Evolutionary conservation across 192 early-diverging fungal species (phyloP).

Genomic region (Hyaloraphidium curvatum): DNA sequence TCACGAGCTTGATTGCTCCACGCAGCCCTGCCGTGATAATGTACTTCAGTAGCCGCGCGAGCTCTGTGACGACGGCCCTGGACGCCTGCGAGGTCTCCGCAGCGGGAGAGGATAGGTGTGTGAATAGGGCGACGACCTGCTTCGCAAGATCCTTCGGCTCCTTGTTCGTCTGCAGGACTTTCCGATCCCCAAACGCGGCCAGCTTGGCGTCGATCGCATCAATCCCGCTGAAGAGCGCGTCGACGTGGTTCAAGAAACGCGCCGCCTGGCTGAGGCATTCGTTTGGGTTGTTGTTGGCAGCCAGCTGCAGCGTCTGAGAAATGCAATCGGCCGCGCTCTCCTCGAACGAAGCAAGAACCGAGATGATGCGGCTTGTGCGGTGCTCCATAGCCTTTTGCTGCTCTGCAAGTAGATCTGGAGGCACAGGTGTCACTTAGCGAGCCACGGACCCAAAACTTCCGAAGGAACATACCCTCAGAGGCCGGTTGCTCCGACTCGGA

Average conservation of each 20-base stretch:
- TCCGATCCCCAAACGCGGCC: slow-evolving; percentile 37
- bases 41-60: not conserved
- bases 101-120: slow-evolving; percentile 27
- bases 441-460: too few species aligned
- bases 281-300: slow-evolving; percentile 51
- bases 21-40: not conserved
- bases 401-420: too few species aligned
- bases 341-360: slow-evolving; percentile 84
- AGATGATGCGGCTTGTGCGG: slow-evolving; percentile 75
- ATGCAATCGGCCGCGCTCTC: slow-evolving; percentile 91
- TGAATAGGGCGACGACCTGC: slow-evolving; percentile 87
- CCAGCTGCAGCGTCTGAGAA: slow-evolving; percentile 83
- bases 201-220: slow-evolving; percentile 67
- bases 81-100: not conserved
- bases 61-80: not conserved
- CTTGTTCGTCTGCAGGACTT: slow-evolving; percentile 42
- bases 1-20: not conserved
- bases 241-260: slow-evolving; percentile 78
- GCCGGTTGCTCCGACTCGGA: too few species aligned
- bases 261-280: slow-evolving; percentile 67
- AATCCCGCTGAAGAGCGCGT: slow-evolving; percentile 73
- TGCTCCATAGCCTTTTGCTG: slow-evolving; percentile 59
- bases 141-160: slow-evolving; percentile 94
- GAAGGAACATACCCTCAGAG: too few species aligned
- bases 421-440: too few species aligned